Evolutionary conservation across 768 basidiomycete genomes (phyloP).

Genomic region (Boletus rubropictus): DNA sequence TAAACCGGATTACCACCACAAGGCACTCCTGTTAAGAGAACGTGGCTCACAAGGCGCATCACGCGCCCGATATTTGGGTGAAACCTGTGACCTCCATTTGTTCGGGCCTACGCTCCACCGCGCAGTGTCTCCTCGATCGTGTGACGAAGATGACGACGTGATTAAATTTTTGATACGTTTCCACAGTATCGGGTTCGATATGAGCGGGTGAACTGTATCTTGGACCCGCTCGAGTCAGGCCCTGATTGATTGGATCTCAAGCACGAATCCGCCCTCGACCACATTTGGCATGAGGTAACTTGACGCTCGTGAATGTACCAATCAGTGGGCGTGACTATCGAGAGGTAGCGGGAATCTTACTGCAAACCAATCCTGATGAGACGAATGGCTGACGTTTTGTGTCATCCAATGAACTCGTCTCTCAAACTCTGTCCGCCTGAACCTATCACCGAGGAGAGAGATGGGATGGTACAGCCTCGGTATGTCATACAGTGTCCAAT

Average conservation of each 20-base stretch:
- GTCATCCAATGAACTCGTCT: no score
- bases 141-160: background rate
- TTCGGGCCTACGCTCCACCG: background rate
- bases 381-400: background rate
- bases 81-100: no score
- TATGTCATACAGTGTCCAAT: background rate
- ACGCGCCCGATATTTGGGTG: no score
- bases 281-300: background rate
- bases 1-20: no score
- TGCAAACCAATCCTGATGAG: background rate
- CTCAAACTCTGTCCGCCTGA: no score
- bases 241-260: background rate
- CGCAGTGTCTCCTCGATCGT: background rate
- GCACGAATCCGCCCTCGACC: background rate
- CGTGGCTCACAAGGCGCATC: no score
- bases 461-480: background rate
- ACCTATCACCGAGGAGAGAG: background rate
- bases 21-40: no score
- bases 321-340: no score
- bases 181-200: background rate
- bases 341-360: no score
- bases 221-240: background rate
- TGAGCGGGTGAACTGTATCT: constrained; percentile 2
- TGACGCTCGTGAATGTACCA: background rate
- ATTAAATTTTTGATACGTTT: background rate